These are phyloP conservation scores for Euphorbia celastroides DNA, from an alignment of 441 rosid species.

Conservation along the genomic window DNA sequence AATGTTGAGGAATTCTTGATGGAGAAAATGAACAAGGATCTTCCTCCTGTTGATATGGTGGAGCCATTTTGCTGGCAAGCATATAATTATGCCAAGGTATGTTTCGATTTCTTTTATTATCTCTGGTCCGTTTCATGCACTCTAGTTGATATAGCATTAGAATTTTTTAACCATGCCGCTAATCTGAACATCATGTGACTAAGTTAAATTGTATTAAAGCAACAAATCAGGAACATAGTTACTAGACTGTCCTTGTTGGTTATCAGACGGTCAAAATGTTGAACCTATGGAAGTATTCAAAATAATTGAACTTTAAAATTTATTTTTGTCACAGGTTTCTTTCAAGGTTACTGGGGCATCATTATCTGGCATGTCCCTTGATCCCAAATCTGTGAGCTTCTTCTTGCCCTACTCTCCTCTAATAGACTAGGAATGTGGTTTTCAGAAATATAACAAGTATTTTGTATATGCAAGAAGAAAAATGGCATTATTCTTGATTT, in stretches of 20 bases:
- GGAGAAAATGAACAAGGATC: conserved; percentile 84
- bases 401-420: background rate
- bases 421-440: background rate
- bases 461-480: background rate
- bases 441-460: background rate
- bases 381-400: conserved; percentile 77
- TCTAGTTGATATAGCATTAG: conserved; percentile 7
- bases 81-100: conserved; percentile 81
- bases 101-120: conserved; percentile 15
- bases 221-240: background rate
- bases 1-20: conserved; percentile 71
- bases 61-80: conserved; percentile 98
- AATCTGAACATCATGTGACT: background rate
- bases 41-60: conserved; percentile 80
- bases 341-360: conserved; percentile 83
- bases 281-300: background rate
- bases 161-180: conserved; percentile 3
- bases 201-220: background rate
- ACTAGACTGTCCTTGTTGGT: background rate
- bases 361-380: conserved; percentile 69
- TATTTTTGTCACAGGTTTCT: conserved; percentile 45
- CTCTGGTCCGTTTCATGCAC: conserved; percentile 17
- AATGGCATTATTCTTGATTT: background rate
- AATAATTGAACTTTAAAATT: background rate
- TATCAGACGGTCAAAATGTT: background rate